Evolutionary conservation across 2,329 filamentous ascomycete species (phyloP), one percentile per base, ranked within the genome.

Genomic region (Trichophyton equinum): DNA sequence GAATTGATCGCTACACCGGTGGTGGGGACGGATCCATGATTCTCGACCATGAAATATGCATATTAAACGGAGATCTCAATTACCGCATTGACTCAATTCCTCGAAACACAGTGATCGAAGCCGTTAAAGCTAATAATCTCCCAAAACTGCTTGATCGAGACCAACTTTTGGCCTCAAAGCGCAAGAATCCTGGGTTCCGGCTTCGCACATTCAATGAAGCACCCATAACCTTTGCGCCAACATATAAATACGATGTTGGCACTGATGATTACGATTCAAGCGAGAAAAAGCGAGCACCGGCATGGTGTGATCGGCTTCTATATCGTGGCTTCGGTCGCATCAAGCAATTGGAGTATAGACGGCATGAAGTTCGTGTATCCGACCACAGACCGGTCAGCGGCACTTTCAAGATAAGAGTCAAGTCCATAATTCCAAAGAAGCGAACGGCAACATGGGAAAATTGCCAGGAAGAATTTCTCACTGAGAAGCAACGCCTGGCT

Each of bases 11-110:
- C 64, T 99, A 87, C 70, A 82, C 91, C 5, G 89, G 90, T 27
- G 94, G 94, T n/a, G 94, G 94, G 51, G 94, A 99, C 71, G 94
- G 94, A 5, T 86, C 85, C 46, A 91, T 96, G 86, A 89, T 99
- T 62, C 80, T 97, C 62, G 94, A 99, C 70, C 94, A 99, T 70
- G 94, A 99, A 74, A 87, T 99, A n/a, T 96, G 92, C 72, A 85
- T 99, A 56, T 76, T 97, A 47, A 97, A 97, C 68, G 94, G 94
- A 30, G 94, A 99, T 72, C 81, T 99, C 57, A 99, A 99, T 75
- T 99, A 99, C 73, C 91, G 94, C 64, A 97, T 99, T 69, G 94
- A 99, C 72, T 91, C 91, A 25, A 96, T 97, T 84, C 90, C 90
- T 18, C 88, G 94, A 57, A 90, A 97, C 68, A 91, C 89, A 0